A percentile compares a stretch with the other conserved stretches of the same genome.
phyloP scores from a whole-genome alignment of 148 eudicot species.

The Suaeda aralocaspica region DNA sequence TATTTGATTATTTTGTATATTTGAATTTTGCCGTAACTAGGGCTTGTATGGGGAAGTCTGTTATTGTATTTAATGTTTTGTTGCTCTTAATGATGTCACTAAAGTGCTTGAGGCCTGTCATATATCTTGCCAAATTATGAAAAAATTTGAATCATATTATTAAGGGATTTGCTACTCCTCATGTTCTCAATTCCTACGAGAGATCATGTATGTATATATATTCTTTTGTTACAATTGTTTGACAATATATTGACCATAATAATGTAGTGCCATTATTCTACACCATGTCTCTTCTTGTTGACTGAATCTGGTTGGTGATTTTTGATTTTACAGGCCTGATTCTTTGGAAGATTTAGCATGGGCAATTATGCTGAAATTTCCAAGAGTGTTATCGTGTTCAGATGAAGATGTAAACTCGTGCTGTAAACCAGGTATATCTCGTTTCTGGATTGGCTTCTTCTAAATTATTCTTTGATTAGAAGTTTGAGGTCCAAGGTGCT shows the following conservation, averaged over 20 bases:
- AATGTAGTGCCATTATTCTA: neutral
- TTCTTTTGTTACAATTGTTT: too few species aligned
- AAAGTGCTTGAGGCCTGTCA: too few species aligned
- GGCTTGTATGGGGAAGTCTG: too few species aligned
- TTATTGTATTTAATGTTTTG: too few species aligned
- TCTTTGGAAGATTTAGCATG: constrained; percentile 78
- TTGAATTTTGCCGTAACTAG: too few species aligned
- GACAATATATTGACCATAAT: neutral
- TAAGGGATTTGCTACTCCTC: too few species aligned
- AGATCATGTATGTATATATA: too few species aligned
- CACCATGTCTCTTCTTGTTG: neutral
- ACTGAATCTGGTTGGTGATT: constrained; percentile 9
- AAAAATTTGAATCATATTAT: too few species aligned
- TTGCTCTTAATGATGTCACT: too few species aligned
- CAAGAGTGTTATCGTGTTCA: constrained; percentile 67
- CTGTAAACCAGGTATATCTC: constrained; percentile 65
- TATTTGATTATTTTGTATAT: too few species aligned
- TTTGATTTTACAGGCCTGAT: constrained; percentile 67
- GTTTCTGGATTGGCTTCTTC: neutral
- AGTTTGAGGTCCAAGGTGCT: neutral
- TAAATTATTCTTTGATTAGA: neutral
- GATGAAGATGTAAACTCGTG: constrained; percentile 85
- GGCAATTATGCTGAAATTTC: constrained; percentile 67
- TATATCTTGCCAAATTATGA: too few species aligned
- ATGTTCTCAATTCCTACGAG: neutral